Evolutionary conservation across 208 protist genomes (phyloP).

Genomic region (Plasmodiophora brassicae): DNA sequence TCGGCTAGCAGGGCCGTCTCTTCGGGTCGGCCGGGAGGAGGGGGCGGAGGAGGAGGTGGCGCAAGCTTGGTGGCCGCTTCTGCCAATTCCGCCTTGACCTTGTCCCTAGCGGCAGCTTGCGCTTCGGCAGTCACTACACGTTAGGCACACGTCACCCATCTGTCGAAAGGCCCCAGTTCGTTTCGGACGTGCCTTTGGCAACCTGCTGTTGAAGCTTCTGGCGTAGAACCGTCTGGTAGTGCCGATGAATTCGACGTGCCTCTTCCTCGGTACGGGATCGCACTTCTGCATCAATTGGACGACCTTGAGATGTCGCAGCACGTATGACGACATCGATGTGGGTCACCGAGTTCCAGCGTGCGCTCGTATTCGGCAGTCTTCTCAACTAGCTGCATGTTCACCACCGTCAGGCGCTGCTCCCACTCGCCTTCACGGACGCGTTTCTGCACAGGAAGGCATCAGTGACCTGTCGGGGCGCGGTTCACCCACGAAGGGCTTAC

Average conservation of each 20-base stretch:
- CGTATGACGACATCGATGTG: background rate
- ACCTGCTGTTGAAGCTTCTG: background rate
- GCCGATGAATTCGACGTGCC: background rate
- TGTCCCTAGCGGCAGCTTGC: too few species aligned
- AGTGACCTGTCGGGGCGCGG: background rate
- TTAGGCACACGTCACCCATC: too few species aligned
- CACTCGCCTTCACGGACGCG: background rate
- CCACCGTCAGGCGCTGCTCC: background rate
- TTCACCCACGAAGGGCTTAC: background rate
- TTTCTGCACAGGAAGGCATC: background rate
- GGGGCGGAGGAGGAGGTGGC: background rate
- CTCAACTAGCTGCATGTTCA: slow-evolving; percentile 10
- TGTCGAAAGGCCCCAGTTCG: too few species aligned
- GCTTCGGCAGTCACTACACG: too few species aligned
- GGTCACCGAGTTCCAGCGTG: background rate
- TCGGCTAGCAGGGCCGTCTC: background rate
- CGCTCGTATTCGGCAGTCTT: slow-evolving; percentile 7
- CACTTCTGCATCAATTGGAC: background rate
- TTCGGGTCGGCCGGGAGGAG: background rate
- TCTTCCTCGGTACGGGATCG: slow-evolving; percentile 15
- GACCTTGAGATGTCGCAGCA: too few species aligned
- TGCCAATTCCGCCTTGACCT: too few species aligned
- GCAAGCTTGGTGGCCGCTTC: too few species aligned
- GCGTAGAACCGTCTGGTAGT: background rate
- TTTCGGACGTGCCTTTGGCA: too few species aligned